Percentiles rank a stretch among this genome's conserved stretches.
Conservation (phyloP, 768 basidiomycete species). For the Podaxis sp. region DNA sequence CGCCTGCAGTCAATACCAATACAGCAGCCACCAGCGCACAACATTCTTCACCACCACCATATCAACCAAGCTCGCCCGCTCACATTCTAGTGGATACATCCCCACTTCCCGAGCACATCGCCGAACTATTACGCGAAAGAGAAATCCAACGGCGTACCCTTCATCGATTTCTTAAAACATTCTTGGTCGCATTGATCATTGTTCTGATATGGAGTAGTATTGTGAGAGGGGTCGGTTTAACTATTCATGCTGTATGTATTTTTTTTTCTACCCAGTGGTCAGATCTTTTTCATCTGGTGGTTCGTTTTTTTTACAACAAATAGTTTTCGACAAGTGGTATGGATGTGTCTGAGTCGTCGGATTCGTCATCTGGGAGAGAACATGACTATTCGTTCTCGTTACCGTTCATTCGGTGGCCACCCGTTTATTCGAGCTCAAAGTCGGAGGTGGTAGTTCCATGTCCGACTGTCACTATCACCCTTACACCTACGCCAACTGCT, state of each 20-base stretch:
- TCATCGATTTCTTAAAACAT: slow-evolving; percentile 20
- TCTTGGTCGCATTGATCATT: slow-evolving; percentile 18
- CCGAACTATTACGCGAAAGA: background rate
- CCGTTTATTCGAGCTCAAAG: background rate
- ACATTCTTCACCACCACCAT: background rate
- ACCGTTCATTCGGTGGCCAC: slow-evolving; percentile 1
- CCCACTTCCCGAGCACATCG: background rate
- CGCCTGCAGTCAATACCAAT: background rate
- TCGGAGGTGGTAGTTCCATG: background rate
- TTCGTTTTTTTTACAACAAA: too few relatives aligned
- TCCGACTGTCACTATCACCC: background rate
- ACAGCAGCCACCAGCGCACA: background rate
- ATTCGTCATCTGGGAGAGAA: background rate
- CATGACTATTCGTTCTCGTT: background rate
- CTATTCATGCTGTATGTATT: background rate
- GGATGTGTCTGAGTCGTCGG: too few relatives aligned
- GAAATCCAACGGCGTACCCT: slow-evolving; percentile 2
- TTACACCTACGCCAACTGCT: background rate
- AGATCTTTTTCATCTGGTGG: too few relatives aligned
- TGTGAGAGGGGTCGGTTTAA: slow-evolving; percentile 16
- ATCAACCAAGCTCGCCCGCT: background rate
- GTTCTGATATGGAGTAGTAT: slow-evolving; percentile 22
- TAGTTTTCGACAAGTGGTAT: too few relatives aligned
- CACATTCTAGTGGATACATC: background rate
- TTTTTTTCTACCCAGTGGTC: background rate